Conservation (phyloP, 805 yeast species). For the Candida insectalens region DNA sequence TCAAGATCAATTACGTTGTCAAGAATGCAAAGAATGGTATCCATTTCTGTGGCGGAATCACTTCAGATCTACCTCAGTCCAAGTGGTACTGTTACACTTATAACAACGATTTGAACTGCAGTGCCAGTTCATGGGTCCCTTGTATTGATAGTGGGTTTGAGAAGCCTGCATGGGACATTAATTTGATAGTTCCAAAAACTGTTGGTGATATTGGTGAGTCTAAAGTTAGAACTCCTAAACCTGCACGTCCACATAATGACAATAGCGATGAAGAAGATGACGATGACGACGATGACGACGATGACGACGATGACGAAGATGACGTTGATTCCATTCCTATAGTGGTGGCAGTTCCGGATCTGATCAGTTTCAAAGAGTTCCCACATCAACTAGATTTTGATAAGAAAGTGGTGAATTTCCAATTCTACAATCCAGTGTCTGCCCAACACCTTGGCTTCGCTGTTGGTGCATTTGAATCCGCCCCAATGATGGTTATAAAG, state of each 20-base stretch:
- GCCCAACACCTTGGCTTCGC: slow-evolving; percentile 96
- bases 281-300: slow-evolving; percentile 15
- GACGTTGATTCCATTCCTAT: slow-evolving; percentile 39
- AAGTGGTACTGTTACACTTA: slow-evolving; percentile 83
- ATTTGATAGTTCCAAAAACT: slow-evolving; percentile 75
- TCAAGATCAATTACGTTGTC: slow-evolving; percentile 59
- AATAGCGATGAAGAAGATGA: slow-evolving; percentile 1
- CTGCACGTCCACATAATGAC: slow-evolving; percentile 15
- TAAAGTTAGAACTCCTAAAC: slow-evolving; percentile 30
- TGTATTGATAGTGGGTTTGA: slow-evolving; percentile 87
- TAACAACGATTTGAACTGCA: slow-evolving; percentile 65
- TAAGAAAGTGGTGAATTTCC: slow-evolving; percentile 68
- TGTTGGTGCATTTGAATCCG: slow-evolving; percentile 73
- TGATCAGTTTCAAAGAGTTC: slow-evolving; percentile 51
- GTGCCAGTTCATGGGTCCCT: slow-evolving; percentile 97
- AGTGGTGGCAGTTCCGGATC: slow-evolving; percentile 62
- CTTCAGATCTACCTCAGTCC: slow-evolving; percentile 32
- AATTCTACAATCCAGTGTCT: slow-evolving; percentile 77
- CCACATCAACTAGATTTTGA: slow-evolving; percentile 70
- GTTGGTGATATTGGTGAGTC: slow-evolving; percentile 57
- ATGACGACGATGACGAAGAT: slow-evolving; percentile 34
- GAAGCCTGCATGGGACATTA: slow-evolving; percentile 85
- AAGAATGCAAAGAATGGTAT: slow-evolving; percentile 66
- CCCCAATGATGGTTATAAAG: slow-evolving; percentile 40
- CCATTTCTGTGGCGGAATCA: slow-evolving; percentile 55